Evolutionary conservation across 495 filamentous ascomycete genomes (phyloP), one percentile per base, ranked within the genome.

Genomic region (Penicillium subrubescens): DNA sequence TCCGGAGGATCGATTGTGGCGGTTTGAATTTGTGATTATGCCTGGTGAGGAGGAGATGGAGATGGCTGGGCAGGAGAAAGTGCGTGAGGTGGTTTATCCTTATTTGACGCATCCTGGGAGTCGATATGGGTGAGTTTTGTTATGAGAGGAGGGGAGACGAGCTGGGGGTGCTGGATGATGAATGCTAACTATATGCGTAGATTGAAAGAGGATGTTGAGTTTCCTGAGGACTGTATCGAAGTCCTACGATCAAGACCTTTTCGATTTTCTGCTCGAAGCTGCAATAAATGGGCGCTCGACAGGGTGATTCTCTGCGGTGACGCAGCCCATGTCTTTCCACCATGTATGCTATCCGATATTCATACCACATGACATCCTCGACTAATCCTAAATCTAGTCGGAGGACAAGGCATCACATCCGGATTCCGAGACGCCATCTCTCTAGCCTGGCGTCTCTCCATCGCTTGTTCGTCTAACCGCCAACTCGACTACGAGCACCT

Each of bases 261-360:
- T 51, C 71, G 60, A 0, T 86, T 83, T 37, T 78, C 79, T 0
- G 75, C 79, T 12, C 76, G 82, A 35, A 77, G 77, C 34, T 83
- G 83, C 64, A 86, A 86, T 53, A 76, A 73, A 48, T 87, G 83
- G 83, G 77, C 77, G n/a, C 67, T 73, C 31, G 72, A 70, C 19
- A 72, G 81, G 4, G 79, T 77, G 0, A 74, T 82, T 54, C 70
- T 87, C 8, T 81, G 80, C 46, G 83, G 83, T 12, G 83, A 87
- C 65, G 77, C 84, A 2, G 83, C 83, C 6, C 80, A 87, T 57
- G 84, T 86, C 1, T 87, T 87, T 58, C 84, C 84, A 31, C 82
- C 84, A 8, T 86, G 77, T 79, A 69, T 53, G 67, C 64, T 10
- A 4, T 4, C 21, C 43, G 11, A 10, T 8, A 46, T 46, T 19